Evolutionary conservation across 768 basidiomycete genomes (phyloP).

Genomic region (Lactifluus pinguis): DNA sequence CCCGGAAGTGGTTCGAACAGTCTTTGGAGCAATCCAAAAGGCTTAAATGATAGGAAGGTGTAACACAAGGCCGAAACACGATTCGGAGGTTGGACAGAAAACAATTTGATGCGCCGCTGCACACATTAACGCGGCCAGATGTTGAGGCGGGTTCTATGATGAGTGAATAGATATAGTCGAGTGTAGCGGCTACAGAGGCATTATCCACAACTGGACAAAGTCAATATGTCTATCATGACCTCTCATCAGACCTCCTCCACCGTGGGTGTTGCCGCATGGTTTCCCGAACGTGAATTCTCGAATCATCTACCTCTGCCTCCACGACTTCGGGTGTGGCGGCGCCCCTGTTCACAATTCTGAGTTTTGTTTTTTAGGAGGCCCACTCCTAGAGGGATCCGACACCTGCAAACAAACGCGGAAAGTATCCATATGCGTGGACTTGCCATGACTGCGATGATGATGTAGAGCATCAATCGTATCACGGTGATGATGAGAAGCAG

Average conservation of each 20-base stretch:
- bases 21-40: conserved; percentile 15
- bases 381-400: conserved; percentile 97
- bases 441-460: conserved; percentile 78
- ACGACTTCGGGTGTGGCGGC: conserved; percentile 32
- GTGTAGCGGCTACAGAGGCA: conserved; percentile 2
- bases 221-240: conserved; percentile 18
- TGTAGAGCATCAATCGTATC: conserved; percentile 85
- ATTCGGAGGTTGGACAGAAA: conserved; percentile 14
- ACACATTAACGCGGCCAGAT: neutral
- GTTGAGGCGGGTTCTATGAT: conserved; percentile 5
- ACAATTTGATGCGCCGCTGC: too few species aligned
- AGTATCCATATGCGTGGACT: conserved; percentile 97
- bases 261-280: conserved; percentile 24
- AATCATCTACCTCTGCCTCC: conserved; percentile 31
- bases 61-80: conserved; percentile 12
- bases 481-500: conserved; percentile 88
- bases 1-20: conserved; percentile 9
- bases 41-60: conserved; percentile 15
- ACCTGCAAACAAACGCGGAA: conserved; percentile 95
- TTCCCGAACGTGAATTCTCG: conserved; percentile 28
- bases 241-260: conserved; percentile 29
- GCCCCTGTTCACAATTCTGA: conserved; percentile 31
- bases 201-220: neutral
- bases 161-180: conserved; percentile 10
- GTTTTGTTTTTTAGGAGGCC: conserved; percentile 57